Conservation (phyloP, 129 eudicot genomes). For the Flaveria sonorensis region DNA sequence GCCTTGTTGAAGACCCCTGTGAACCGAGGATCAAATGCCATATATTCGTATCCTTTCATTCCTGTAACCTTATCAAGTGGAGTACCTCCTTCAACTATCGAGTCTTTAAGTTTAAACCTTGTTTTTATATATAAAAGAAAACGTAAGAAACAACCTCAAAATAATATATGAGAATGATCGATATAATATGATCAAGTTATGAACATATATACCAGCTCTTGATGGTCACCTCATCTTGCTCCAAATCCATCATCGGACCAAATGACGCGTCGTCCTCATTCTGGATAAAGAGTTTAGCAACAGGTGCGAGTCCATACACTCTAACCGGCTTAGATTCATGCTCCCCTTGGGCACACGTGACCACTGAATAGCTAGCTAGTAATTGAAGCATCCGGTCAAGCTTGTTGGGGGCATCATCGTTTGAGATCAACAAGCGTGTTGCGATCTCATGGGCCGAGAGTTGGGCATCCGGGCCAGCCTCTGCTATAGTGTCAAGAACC, state of each 20-base stretch:
- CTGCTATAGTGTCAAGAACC: neutral
- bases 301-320: conserved; percentile 8
- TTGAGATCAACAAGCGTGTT: neutral
- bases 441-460: conserved; percentile 16
- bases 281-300: conserved; percentile 3
- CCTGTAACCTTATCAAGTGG: neutral
- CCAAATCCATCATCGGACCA: conserved; percentile 8
- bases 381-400: conserved; percentile 8
- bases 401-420: conserved; percentile 11
- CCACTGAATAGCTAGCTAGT: conserved; percentile 3
- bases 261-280: conserved; percentile 8
- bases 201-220: conserved; percentile 13
- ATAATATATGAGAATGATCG: neutral
- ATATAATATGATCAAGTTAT: too few species aligned
- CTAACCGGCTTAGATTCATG: neutral
- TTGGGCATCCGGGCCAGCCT: neutral
- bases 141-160: neutral
- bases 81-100: conserved; percentile 4
- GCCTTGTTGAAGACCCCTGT: neutral
- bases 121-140: neutral
- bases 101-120: conserved; percentile 18
- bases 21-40: neutral
- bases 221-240: neutral
- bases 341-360: conserved; percentile 1
- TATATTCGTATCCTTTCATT: neutral